Evolutionary conservation across 441 rosid genomes (phyloP).

Genomic region (Breynia disticha): DNA sequence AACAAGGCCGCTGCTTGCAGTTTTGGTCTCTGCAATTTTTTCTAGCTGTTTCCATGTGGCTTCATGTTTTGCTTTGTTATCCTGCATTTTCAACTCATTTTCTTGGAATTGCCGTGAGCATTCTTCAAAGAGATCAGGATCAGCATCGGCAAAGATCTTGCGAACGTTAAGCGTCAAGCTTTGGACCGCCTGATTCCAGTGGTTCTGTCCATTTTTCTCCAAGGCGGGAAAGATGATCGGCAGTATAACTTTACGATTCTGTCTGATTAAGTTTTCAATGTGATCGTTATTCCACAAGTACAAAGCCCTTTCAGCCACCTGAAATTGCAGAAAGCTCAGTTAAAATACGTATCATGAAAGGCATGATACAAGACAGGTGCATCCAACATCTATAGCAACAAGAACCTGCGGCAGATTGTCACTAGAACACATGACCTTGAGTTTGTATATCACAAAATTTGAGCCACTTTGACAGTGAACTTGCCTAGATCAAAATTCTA

Average conservation of each 20-base stretch:
- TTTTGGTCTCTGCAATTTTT: constrained; percentile 43
- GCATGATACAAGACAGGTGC: neutral
- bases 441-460: neutral
- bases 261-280: constrained; percentile 57
- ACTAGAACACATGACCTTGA: neutral
- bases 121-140: constrained; percentile 53
- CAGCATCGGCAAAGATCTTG: constrained; percentile 51
- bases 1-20: too few species aligned
- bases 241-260: constrained; percentile 48
- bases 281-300: constrained; percentile 80
- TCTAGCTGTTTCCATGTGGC: constrained; percentile 56
- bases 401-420: neutral
- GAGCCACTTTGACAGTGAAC: too few species aligned
- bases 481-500: too few species aligned
- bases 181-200: constrained; percentile 70
- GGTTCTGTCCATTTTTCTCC: constrained; percentile 51
- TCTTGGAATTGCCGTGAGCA: constrained; percentile 42
- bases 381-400: neutral
- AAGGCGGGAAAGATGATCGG: constrained; percentile 57
- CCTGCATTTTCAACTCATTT: constrained; percentile 39
- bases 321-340: constrained; percentile 8
- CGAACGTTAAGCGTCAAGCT: constrained; percentile 55
- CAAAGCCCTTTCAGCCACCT: constrained; percentile 78
- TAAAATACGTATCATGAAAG: too few species aligned
- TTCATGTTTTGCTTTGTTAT: constrained; percentile 33